Conservation (phyloP, 768 basidiomycete genomes). For the Butyriboletus loyo region DNA sequence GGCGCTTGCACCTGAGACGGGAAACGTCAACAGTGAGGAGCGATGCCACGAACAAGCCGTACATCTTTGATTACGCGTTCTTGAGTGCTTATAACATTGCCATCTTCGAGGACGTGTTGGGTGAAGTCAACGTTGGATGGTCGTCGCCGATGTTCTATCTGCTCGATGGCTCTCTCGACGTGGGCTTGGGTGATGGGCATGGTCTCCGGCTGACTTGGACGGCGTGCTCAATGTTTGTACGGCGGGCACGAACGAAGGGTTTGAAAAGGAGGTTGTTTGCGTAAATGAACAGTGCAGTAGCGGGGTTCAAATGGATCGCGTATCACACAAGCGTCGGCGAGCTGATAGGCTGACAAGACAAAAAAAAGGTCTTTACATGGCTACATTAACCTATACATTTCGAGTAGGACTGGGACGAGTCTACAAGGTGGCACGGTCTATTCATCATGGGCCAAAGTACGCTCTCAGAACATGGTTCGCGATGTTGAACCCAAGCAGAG, state of each 20-base stretch:
- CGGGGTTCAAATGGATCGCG: constrained; percentile 29
- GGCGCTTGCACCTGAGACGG: constrained; percentile 88
- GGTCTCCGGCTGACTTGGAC: constrained; percentile 7
- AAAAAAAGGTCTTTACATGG: constrained; percentile 4
- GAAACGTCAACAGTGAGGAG: constrained; percentile 5
- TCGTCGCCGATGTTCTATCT: constrained; percentile 41
- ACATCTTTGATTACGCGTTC: constrained; percentile 97
- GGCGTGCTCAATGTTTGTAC: background rate
- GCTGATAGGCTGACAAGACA: background rate
- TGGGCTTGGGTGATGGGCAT: constrained; percentile 36
- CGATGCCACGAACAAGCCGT: constrained; percentile 21
- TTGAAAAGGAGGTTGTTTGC: constrained; percentile 8
- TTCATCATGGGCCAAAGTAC: constrained; percentile 63
- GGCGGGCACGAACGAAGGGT: constrained; percentile 5
- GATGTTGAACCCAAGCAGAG: constrained; percentile 88
- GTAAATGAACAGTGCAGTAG: constrained; percentile 15
- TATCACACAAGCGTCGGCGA: background rate
- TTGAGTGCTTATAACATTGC: constrained; percentile 85
- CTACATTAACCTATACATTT: constrained; percentile 9
- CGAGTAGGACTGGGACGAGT: background rate
- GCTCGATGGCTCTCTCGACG: constrained; percentile 34
- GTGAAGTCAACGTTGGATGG: constrained; percentile 82
- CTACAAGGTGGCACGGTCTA: background rate
- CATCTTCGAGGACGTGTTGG: constrained; percentile 90
- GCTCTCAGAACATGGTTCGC: constrained; percentile 73